Evolutionary conservation across 2,329 filamentous ascomycete genomes (phyloP).

Genomic region (Daldinia eschscholtzii): DNA sequence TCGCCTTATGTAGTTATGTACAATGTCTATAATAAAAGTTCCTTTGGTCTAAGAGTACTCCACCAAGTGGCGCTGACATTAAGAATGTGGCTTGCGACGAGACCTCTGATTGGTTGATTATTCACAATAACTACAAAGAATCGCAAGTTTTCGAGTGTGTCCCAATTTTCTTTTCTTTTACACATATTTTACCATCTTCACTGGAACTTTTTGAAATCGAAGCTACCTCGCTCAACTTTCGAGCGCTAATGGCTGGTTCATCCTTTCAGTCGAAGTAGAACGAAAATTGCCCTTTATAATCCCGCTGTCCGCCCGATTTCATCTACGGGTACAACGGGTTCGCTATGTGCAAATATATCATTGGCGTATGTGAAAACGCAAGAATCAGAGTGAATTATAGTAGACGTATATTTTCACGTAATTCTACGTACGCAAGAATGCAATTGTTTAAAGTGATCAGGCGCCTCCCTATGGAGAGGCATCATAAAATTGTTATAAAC

Average conservation of each 20-base stretch:
- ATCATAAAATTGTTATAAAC: slow-evolving; percentile 23
- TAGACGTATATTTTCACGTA: neutral
- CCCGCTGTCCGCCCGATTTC: slow-evolving; percentile 62
- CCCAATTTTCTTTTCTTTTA: slow-evolving; percentile 46
- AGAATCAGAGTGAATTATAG: neutral
- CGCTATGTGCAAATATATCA: slow-evolving; percentile 71
- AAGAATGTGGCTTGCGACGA: slow-evolving; percentile 12
- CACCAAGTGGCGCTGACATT: slow-evolving; percentile 15
- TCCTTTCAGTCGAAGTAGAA: slow-evolving; percentile 66
- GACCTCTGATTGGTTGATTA: slow-evolving; percentile 42
- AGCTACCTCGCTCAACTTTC: slow-evolving; percentile 53
- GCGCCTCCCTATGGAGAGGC: slow-evolving; percentile 10
- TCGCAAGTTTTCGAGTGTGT: slow-evolving; percentile 12
- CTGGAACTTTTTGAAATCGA: slow-evolving; percentile 51
- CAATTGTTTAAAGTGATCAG: neutral
- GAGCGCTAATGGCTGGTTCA: slow-evolving; percentile 58
- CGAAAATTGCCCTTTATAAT: slow-evolving; percentile 70
- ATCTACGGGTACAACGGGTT: slow-evolving; percentile 66
- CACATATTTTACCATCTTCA: slow-evolving; percentile 64
- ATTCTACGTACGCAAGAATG: neutral
- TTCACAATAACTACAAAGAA: slow-evolving; percentile 18
- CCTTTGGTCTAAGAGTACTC: neutral
- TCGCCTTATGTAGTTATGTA: neutral
- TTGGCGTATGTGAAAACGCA: neutral
- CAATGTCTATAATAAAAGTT: neutral